Percentiles rank a stretch among this genome's conserved stretches.
Evolutionary conservation across 352 stramenopile genomes (phyloP).

Genomic region (Plasmopara viticola): DNA sequence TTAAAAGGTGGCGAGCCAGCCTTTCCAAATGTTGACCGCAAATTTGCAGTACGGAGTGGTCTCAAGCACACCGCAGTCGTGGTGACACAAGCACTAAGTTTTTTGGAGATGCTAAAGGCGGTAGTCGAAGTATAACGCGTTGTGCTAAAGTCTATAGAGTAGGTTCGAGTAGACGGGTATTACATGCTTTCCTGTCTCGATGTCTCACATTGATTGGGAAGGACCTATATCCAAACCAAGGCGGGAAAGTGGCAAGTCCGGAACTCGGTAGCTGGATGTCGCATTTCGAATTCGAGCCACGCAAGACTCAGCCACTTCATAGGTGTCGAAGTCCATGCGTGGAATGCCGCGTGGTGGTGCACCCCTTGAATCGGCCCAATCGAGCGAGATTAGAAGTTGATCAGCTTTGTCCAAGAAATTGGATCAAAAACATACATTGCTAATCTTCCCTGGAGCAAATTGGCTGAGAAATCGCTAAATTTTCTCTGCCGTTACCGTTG

Average conservation of each 20-base stretch:
- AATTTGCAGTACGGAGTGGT: background rate
- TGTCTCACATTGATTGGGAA: background rate
- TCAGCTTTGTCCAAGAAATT: slow-evolving; percentile 27
- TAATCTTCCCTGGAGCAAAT: background rate
- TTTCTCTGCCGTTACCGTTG: background rate
- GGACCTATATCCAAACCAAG: background rate
- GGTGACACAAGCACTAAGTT: background rate
- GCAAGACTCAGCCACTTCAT: background rate
- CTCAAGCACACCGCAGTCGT: background rate
- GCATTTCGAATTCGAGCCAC: background rate
- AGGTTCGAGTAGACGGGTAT: background rate
- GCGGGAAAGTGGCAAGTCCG: background rate
- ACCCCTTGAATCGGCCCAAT: background rate
- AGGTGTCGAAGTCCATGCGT: background rate
- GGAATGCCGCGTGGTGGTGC: background rate
- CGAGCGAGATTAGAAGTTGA: slow-evolving; percentile 2
- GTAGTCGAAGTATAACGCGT: background rate
- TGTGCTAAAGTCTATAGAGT: background rate
- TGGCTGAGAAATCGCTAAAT: background rate
- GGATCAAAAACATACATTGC: background rate
- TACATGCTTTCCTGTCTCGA: background rate
- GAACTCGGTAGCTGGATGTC: background rate
- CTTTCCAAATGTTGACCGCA: background rate
- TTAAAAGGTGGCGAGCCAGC: background rate
- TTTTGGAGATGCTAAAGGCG: background rate